Base-by-base conservation (phyloP, 129 eudicot genomes). In the Escallonia rubra region DNA sequence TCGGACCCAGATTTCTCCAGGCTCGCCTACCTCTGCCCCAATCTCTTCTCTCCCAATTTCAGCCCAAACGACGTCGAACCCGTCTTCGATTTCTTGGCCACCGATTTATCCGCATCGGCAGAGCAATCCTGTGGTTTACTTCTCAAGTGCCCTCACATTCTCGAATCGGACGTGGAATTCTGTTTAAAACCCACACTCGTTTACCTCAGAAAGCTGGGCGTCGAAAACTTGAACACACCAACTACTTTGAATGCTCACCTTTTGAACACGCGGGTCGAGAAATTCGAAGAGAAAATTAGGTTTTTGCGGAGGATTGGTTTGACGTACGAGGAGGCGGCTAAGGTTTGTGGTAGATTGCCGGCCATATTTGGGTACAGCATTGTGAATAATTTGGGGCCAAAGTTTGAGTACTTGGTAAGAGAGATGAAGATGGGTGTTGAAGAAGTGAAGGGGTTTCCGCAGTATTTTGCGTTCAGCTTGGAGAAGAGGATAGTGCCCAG, bases 381-480 rank as follows among this genome's bases (percentile, higher is more conserved):
- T 2, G 80, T 71, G 71, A 38, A 72, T 39, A 82, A 80, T 59
- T 53, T 86, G 80, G 53, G 66, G 80, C 82, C 82, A 2, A 86
- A 86, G 60, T 60, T 50, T 42, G 76, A 74, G 77, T 82, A 79
- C 54, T 74, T 86, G 75, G 78, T 72, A 44, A 67, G 59, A 78
- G 83, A 63, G 49, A 86, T 86, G 88, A 63, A 72, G 72, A 82
- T 83, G 65, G 75, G 71, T 23, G 54, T 73, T 40, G 82, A 77
- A 2, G 92, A 86, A 71, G 72, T 82, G 47, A 71, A 60, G 5
- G 81, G 58, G 79, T 86, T 86, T 68, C 92, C 92, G 6, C 86
- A 86, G 83, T 84, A 84, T 67, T 84, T 84, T 16, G 89, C 80
- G 34, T 86, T 70, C 64, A 86, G 92, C 71, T 69, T 86, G 81